These are phyloP conservation scores for Hanseniaspora hatyaiensis DNA, from an alignment of 805 yeast species.

Conservation along the genomic window DNA sequence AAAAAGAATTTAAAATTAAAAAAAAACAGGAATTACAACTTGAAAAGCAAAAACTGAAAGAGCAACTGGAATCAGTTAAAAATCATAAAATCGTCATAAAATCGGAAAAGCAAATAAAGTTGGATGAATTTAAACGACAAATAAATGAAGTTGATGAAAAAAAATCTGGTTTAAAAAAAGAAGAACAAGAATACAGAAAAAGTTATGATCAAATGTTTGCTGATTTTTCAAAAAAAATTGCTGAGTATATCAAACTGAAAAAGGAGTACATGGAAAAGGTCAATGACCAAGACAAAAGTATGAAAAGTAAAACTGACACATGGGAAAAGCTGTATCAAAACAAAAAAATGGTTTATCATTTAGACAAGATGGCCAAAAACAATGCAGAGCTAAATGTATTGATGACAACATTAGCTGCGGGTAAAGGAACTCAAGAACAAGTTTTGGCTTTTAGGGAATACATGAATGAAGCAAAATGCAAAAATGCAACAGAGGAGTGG, in stretches of 20 bases:
- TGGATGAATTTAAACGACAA: slow-evolving; percentile 14
- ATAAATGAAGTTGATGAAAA: slow-evolving; percentile 26
- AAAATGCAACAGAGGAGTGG: slow-evolving; percentile 46
- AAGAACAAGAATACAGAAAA: slow-evolving; percentile 21
- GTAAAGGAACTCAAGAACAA: slow-evolving; percentile 60
- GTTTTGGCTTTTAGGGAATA: slow-evolving; percentile 69
- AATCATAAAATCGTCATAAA: slow-evolving; percentile 2
- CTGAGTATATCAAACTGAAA: neutral
- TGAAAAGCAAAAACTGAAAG: slow-evolving; percentile 12
- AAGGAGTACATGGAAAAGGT: neutral
- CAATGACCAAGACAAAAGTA: neutral
- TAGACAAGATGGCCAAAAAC: slow-evolving; percentile 68
- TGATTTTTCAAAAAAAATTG: neutral
- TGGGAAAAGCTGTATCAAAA: slow-evolving; percentile 33
- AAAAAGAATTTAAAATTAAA: slow-evolving; percentile 13
- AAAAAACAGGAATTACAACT: neutral
- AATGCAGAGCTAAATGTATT: slow-evolving; percentile 56
- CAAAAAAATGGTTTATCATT: slow-evolving; percentile 70
- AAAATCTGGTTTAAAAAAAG: slow-evolving; percentile 26
- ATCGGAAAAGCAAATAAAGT: slow-evolving; percentile 15
- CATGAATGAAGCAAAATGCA: slow-evolving; percentile 63
- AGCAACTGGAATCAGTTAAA: slow-evolving; percentile 11
- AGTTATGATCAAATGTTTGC: slow-evolving; percentile 15
- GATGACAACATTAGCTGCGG: slow-evolving; percentile 80
- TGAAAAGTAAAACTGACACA: neutral